Evolutionary conservation across 805 yeast genomes (phyloP), one percentile per base, ranked within the genome.

Genomic region (Zygotorulaspora danielsina): DNA sequence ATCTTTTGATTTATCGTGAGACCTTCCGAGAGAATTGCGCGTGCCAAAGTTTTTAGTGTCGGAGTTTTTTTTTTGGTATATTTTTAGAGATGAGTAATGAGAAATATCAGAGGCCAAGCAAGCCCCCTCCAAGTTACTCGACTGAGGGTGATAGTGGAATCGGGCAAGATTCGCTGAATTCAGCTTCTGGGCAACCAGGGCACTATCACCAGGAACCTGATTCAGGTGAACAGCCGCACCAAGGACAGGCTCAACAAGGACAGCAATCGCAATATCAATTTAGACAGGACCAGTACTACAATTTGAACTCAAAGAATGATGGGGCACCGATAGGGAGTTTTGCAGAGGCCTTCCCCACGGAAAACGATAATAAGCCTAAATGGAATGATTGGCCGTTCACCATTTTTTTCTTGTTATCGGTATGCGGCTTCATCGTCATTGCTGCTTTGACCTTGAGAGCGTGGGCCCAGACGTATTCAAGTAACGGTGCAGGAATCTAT

Each of bases 341-440:
- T 56, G 84, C 79, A 21, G 78, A 84, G 34, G 74, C 81, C 1
- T 87, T 87, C 61, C 75, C 78, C 45, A 44, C 49, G 1, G 59
- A 55, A 25, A 36, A 42, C 12, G 70, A 84, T 19, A 73, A 71
- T 21, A 71, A 70, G 51, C 87, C 88, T 1, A 73, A 65, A 42
- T 76, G 70, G 64, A 79, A 87, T 53, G 96, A 87, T 60, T 73
- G 80, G 73, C 76, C 81, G 0, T 82, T 83, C 55, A 72, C 84
- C 0, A 46, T 82, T 6, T 70, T 85, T 45, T 67, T 72, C 34
- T 37, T 63, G 6, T 55, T 73, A 4, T 64, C 75, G 3, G 67
- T 78, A 2, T 75, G 67, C 12, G 95, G 89, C 0, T 86, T 85
- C 55, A 59, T 78, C 19, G 86, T 78, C 0, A 68, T 88, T 27